phyloP scores from a whole-genome alignment of 345 rosid genomes.

The Eucalyptus tenuipes region DNA sequence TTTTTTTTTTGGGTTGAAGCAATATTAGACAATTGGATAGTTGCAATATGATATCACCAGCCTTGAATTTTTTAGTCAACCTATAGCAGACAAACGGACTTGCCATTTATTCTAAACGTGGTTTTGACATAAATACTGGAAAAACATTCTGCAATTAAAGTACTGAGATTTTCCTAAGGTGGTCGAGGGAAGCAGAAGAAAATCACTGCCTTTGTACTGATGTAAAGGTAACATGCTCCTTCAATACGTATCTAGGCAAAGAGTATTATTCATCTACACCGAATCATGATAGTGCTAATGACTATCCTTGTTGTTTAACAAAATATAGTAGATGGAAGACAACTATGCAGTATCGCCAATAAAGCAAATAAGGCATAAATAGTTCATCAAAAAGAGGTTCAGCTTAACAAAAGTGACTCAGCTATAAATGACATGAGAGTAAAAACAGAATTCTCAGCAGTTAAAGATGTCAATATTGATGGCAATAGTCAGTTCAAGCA shows the following conservation, averaged over 20 bases:
- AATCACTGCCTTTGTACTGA: neutral
- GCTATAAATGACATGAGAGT: neutral
- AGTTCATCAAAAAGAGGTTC: neutral
- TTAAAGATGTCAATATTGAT: neutral
- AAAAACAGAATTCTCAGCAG: neutral
- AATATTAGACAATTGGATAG: neutral
- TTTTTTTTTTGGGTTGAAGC: neutral
- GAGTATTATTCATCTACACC: neutral
- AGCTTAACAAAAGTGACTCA: neutral
- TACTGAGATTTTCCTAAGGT: neutral
- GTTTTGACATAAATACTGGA: neutral
- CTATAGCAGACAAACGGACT: neutral
- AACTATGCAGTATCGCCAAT: neutral
- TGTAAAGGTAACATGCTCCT: neutral
- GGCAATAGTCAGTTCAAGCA: neutral
- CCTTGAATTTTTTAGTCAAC: neutral
- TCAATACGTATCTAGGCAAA: neutral
- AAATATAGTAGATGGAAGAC: neutral
- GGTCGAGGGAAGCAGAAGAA: neutral
- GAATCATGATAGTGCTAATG: neutral
- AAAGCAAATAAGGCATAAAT: neutral
- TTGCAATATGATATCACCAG: neutral
- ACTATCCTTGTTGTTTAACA: neutral
- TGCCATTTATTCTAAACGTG: neutral
- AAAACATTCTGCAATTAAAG: neutral